Evolutionary conservation across 306 rosid species (phyloP), one percentile per base, ranked within the genome.

Genomic region (Prunus persica): DNA sequence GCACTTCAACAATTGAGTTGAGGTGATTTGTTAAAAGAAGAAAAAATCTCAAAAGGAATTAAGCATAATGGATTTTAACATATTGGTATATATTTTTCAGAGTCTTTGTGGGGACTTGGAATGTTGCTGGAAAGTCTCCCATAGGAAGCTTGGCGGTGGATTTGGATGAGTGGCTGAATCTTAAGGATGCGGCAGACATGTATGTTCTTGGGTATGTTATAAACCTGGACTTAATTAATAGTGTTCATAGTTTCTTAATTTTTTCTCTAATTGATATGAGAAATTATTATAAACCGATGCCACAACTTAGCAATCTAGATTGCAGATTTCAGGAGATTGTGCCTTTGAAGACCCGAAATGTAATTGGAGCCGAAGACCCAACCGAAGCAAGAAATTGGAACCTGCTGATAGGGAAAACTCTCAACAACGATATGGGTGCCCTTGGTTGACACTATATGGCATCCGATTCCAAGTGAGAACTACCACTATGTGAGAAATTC

Each of bases 31-130:
- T 64, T 76, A 47, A 8, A 50, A 38, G 43, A 38, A 38, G 9
- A 7, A 38, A 38, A 52, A 73, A 24, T 28, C 75, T 45, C 63
- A 10, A 65, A 56, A 28, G 49, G 52, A 73, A 83, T 22, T 0
- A 56, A 11, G 68, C 45, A 61, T 74, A 47, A 43, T 8, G 56
- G 65, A 65, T 12, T 30, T 60, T 19, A 8, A 2, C 10, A 61
- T 24, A 1, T 56, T 10, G 22, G 11, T 20, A 51, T 45, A n/a
- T 7, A 38, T 38, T 38, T 68, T 82, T 79, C 84, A 92, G 99
- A 84, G 85, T 95, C 55, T 95, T 95, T 70, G 92, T 92, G 77
- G 97, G 98, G 25, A 89, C 96, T 67, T 95, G 97, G 98, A 95
- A 95, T 86, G 97, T 95, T 43, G 97, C 88, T 18, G 98, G 97